These are phyloP conservation scores for Stephanodiscus minutulus DNA, from an alignment of 108 stramenopile species.

Conservation along the genomic window DNA sequence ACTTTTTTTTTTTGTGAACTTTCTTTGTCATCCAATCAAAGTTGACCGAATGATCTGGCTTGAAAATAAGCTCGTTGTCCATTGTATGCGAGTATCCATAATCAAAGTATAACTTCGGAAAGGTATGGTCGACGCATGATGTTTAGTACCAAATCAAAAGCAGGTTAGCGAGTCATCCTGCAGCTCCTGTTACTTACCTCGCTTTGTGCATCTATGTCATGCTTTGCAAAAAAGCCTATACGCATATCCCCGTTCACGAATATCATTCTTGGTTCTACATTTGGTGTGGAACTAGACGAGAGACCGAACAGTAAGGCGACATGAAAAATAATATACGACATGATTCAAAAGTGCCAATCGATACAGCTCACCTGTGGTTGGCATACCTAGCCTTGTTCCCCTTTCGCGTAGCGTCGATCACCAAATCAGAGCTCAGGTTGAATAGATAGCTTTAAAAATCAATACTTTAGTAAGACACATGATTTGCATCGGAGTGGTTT, in stretches of 20 bases:
- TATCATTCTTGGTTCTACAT: constrained; percentile 62
- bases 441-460: constrained; percentile 63
- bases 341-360: not conserved
- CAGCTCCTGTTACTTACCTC: constrained; percentile 44
- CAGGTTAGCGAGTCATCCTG: not conserved
- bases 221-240: constrained; percentile 81
- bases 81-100: constrained; percentile 57
- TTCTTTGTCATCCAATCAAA: constrained; percentile 61
- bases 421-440: constrained; percentile 70
- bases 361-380: constrained; percentile 59
- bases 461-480: not conserved
- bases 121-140: not conserved
- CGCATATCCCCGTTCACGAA: constrained; percentile 76
- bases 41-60: constrained; percentile 45
- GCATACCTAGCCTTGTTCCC: constrained; percentile 83
- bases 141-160: constrained; percentile 7
- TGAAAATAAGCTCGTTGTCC: constrained; percentile 60
- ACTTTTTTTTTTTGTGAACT: not conserved
- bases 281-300: constrained; percentile 52
- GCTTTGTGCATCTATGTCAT: constrained; percentile 69
- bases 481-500: too few species aligned
- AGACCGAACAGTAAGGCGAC: not conserved
- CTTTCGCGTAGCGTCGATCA: constrained; percentile 78
- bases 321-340: not conserved
- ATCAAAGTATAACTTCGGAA: constrained; percentile 59